phyloP scores from a whole-genome alignment of 208 protist genomes.

The Wallacemonas sp. region DNA sequence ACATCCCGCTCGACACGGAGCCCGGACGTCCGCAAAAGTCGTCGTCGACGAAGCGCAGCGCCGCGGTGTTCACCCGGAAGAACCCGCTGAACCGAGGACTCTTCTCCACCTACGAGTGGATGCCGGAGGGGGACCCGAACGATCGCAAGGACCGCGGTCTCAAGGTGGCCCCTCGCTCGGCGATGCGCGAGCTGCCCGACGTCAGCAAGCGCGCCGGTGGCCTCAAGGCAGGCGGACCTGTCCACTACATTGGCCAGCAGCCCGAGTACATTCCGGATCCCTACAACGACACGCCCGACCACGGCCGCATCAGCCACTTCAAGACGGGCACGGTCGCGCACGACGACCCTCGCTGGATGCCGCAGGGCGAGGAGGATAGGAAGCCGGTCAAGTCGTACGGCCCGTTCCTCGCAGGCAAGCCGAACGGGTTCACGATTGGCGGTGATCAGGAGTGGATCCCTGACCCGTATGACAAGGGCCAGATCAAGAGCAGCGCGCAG shows the following conservation, averaged over 20 bases:
- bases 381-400: slow-evolving; percentile 53
- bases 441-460: slow-evolving; percentile 84
- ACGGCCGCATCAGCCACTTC: slow-evolving; percentile 77
- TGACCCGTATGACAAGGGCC: slow-evolving; percentile 73
- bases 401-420: slow-evolving; percentile 80
- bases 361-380: slow-evolving; percentile 63
- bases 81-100: slow-evolving; percentile 78
- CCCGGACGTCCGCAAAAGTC: slow-evolving; percentile 51
- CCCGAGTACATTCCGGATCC: slow-evolving; percentile 84
- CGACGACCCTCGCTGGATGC: slow-evolving; percentile 83
- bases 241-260: slow-evolving; percentile 67
- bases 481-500: slow-evolving; percentile 52
- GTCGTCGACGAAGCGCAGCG: slow-evolving; percentile 38
- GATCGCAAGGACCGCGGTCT: slow-evolving; percentile 1
- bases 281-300: slow-evolving; percentile 69
- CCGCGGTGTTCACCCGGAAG: slow-evolving; percentile 69
- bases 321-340: slow-evolving; percentile 66
- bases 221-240: slow-evolving; percentile 71
- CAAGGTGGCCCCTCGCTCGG: neutral
- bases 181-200: slow-evolving; percentile 12
- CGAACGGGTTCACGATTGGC: slow-evolving; percentile 51
- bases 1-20: slow-evolving; percentile 74
- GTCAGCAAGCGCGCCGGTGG: slow-evolving; percentile 37
- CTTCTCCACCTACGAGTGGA: slow-evolving; percentile 80
- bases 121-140: slow-evolving; percentile 60